phyloP scores from a whole-genome alignment of 805 yeast genomes.

The Candida morakotiae region DNA sequence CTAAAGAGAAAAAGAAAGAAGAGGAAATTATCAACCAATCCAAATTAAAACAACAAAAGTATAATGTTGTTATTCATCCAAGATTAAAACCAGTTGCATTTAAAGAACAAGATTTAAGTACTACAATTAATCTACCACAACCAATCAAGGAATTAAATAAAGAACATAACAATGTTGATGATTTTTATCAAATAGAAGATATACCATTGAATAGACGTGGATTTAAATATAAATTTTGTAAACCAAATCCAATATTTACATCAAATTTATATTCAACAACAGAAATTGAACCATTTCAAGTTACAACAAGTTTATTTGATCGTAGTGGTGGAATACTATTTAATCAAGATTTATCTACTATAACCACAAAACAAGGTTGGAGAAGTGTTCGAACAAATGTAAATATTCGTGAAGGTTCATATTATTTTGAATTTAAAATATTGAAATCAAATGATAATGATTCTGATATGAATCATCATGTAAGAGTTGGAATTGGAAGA shows the following conservation, averaged over 20 bases:
- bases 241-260: constrained; percentile 59
- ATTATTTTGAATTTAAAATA: constrained; percentile 76
- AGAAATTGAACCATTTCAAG: constrained; percentile 64
- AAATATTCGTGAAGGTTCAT: constrained; percentile 71
- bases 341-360: constrained; percentile 28
- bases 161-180: constrained; percentile 13
- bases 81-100: constrained; percentile 34
- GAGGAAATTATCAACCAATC: constrained; percentile 15
- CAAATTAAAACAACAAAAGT: constrained; percentile 20
- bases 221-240: constrained; percentile 75
- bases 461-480: constrained; percentile 50
- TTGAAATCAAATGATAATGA: no score
- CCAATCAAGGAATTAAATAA: constrained; percentile 4
- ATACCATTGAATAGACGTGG: constrained; percentile 77
- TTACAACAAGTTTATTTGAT: constrained; percentile 64
- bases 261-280: constrained; percentile 64
- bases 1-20: constrained; percentile 19
- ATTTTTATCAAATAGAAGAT: constrained; percentile 58
- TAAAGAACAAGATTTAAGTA: constrained; percentile 16
- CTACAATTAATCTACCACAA: constrained; percentile 1
- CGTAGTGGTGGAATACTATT: constrained; percentile 53
- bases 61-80: constrained; percentile 30
- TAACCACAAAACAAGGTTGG: constrained; percentile 73
- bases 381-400: constrained; percentile 71
- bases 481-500: constrained; percentile 78